Evolutionary conservation across 768 basidiomycete species (phyloP).

Genomic region (Tulasnella sp.): DNA sequence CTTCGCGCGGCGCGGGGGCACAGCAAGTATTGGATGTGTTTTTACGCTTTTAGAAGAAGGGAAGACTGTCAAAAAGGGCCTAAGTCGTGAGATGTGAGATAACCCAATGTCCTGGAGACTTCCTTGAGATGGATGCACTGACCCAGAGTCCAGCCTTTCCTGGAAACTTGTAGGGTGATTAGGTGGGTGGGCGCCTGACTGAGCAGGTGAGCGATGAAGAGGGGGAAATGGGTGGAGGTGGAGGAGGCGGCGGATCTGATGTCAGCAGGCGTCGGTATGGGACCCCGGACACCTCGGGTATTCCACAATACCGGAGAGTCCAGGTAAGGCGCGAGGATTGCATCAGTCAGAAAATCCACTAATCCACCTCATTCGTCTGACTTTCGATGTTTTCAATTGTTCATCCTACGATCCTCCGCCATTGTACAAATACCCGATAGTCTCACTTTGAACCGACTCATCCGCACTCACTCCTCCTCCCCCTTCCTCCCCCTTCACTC

Average conservation of each 20-base stretch:
- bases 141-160: not conserved
- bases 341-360: not conserved
- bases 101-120: not conserved
- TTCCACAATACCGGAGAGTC: not conserved
- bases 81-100: not conserved
- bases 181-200: not conserved
- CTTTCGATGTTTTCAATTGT: not conserved
- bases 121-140: not conserved
- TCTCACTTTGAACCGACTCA: not conserved
- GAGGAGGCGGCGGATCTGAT: not conserved
- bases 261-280: not conserved
- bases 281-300: not conserved
- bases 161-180: not conserved
- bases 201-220: not conserved
- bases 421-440: not conserved
- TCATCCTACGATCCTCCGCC: not conserved
- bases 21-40: not conserved
- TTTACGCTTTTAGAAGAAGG: not conserved
- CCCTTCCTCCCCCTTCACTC: not conserved
- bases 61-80: not conserved
- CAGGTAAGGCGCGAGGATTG: not conserved
- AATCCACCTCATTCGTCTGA: not conserved
- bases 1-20: too few relatives aligned
- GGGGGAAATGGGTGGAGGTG: not conserved
- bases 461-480: not conserved